Conservation (phyloP, 2,329 filamentous ascomycete genomes). For the Oidium heveae region DNA sequence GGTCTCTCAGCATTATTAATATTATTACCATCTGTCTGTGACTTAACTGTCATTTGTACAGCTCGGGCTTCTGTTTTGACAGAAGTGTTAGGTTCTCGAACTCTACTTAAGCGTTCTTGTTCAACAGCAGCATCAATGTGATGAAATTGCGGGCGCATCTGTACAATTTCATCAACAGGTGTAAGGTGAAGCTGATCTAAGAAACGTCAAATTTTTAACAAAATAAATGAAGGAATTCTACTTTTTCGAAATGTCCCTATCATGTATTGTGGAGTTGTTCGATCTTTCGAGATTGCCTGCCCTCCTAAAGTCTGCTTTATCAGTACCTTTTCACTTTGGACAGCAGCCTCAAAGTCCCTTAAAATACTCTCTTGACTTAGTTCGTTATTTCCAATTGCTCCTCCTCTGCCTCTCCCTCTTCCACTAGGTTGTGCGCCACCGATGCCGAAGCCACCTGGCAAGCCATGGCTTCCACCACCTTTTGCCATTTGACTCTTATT, state of each 20-base stretch:
- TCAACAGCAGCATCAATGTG: slow-evolving; percentile 72
- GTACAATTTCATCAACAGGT: slow-evolving; percentile 56
- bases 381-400: slow-evolving; percentile 20
- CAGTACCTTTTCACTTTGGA: slow-evolving; percentile 45
- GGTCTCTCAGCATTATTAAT: slow-evolving; percentile 32
- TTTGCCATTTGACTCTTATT: slow-evolving; percentile 24
- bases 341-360: slow-evolving; percentile 38
- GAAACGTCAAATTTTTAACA: not conserved
- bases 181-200: slow-evolving; percentile 68
- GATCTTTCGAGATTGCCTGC: slow-evolving; percentile 42
- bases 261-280: slow-evolving; percentile 44
- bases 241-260: slow-evolving; percentile 71
- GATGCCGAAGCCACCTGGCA: slow-evolving; percentile 49
- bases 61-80: slow-evolving; percentile 34
- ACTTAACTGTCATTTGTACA: slow-evolving; percentile 72
- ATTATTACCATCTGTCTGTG: slow-evolving; percentile 38
- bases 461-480: slow-evolving; percentile 38
- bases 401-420: slow-evolving; percentile 15
- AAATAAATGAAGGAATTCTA: slow-evolving; percentile 19
- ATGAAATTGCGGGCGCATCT: slow-evolving; percentile 77
- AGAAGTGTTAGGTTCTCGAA: slow-evolving; percentile 13
- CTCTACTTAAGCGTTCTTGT: slow-evolving; percentile 22
- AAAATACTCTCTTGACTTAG: slow-evolving; percentile 18
- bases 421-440: slow-evolving; percentile 18
- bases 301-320: slow-evolving; percentile 68